These are phyloP conservation scores for Toxicodendron radicans DNA, from an alignment of 345 rosid genomes.

Conservation along the genomic window DNA sequence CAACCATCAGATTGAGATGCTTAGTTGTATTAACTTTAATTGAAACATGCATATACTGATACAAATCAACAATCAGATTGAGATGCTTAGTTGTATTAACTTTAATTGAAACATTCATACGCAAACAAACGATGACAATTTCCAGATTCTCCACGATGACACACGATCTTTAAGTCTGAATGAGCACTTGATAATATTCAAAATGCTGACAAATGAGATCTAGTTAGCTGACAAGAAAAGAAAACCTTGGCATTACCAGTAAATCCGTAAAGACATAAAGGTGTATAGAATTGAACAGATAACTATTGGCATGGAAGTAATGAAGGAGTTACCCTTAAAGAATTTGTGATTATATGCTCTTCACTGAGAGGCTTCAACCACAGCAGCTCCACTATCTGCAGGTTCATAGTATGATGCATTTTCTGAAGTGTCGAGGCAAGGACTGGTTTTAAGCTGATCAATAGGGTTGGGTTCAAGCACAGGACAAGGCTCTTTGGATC, in stretches of 20 bases:
- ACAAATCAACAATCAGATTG: neutral
- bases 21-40: no score
- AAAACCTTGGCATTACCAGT: conserved; percentile 34
- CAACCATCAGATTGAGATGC: neutral
- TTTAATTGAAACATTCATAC: neutral
- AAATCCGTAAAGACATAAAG: conserved; percentile 22
- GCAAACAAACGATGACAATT: neutral
- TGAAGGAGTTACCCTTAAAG: conserved; percentile 41
- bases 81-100: neutral
- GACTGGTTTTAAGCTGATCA: conserved; percentile 21
- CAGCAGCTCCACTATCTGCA: conserved; percentile 35
- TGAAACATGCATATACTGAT: neutral
- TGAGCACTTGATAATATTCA: neutral
- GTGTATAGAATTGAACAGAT: neutral
- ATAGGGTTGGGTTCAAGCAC: conserved; percentile 19
- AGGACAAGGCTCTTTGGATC: conserved; percentile 27
- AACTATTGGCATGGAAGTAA: conserved; percentile 21
- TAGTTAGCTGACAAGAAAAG: conserved; percentile 33
- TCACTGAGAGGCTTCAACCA: conserved; percentile 35
- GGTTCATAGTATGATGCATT: conserved; percentile 43
- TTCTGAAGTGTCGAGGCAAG: conserved; percentile 31
- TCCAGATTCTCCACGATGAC: neutral
- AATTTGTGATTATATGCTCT: conserved; percentile 17
- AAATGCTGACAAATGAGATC: conserved; percentile 14
- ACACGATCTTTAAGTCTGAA: neutral